A percentile compares a stretch with the other conserved stretches of the same genome.
phyloP scores from a whole-genome alignment of 768 basidiomycete genomes.

The Russula earlei region DNA sequence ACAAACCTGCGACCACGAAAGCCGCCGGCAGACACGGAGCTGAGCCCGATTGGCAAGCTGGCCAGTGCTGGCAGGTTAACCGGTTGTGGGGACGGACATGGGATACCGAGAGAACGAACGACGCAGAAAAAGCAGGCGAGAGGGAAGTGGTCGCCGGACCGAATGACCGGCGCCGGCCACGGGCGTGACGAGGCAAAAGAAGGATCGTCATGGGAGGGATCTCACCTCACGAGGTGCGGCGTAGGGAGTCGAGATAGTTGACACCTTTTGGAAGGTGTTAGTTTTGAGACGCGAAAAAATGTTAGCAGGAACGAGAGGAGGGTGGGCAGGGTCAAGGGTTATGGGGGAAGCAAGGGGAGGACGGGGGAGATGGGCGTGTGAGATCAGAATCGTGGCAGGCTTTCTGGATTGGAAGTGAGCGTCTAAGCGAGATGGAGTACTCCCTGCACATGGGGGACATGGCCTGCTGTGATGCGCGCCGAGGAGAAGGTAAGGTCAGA shows the following conservation, averaged over 20 bases:
- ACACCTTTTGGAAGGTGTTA: not conserved
- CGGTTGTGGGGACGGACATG: not conserved
- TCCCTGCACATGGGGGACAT: not conserved
- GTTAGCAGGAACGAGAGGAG: constrained; percentile 6
- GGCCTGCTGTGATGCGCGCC: not conserved
- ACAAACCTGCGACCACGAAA: not conserved
- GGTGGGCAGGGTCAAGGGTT: constrained; percentile 14
- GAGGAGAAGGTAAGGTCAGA: not conserved
- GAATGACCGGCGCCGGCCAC: not conserved
- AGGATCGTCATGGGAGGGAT: not conserved
- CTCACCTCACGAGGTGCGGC: constrained; percentile 1
- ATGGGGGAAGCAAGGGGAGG: constrained; percentile 1
- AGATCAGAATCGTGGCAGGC: constrained; percentile 18
- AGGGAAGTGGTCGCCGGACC: no score
- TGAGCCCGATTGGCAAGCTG: not conserved
- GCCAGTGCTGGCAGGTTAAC: not conserved
- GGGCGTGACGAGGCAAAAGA: not conserved
- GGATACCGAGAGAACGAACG: not conserved
- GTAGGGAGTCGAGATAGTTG: not conserved
- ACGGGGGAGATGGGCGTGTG: constrained; percentile 14
- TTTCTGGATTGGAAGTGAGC: constrained; percentile 15
- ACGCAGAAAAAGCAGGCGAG: not conserved
- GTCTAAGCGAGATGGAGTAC: constrained; percentile 15
- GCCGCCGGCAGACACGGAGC: not conserved
- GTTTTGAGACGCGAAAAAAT: not conserved